Evolutionary conservation across 768 basidiomycete species (phyloP).

Genomic region (Phallus indusiatus): DNA sequence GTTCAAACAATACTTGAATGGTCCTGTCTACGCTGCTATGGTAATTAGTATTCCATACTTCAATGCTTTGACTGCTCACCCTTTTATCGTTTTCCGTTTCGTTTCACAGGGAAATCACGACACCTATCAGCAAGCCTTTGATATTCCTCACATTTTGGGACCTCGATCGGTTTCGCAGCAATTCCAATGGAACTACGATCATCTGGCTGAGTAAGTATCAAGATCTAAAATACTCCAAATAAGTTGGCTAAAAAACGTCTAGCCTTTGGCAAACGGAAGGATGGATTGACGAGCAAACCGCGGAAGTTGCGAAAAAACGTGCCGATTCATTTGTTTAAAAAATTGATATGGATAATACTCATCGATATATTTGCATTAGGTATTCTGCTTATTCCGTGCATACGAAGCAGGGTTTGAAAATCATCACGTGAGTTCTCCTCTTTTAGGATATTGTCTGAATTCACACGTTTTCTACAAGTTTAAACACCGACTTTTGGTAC

Average conservation of each 20-base stretch:
- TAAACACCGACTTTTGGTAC: conserved; percentile 22
- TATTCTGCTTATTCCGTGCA: conserved; percentile 16
- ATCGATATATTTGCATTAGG: not conserved
- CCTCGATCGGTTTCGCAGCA: not conserved
- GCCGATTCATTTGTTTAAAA: not conserved
- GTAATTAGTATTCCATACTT: not conserved
- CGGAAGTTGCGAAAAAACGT: not conserved
- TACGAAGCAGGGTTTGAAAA: conserved; percentile 13
- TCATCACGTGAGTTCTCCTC: conserved; percentile 13
- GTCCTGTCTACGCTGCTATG: conserved; percentile 17
- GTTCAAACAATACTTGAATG: conserved; percentile 14
- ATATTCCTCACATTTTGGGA: not conserved
- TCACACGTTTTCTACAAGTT: not conserved
- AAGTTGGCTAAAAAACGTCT: not conserved
- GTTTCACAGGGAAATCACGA: not conserved
- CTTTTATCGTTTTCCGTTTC: not conserved
- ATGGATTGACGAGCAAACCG: not conserved
- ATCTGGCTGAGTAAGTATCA: not conserved
- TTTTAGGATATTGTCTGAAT: not conserved
- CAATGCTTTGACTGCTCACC: not conserved
- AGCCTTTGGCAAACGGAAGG: not conserved
- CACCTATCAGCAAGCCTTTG: not conserved
- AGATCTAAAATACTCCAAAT: not conserved
- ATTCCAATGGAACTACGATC: not conserved
- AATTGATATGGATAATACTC: not conserved